Evolutionary conservation across 441 rosid genomes (phyloP), one percentile per base, ranked within the genome.

Genomic region (Cnidoscolus chayamansa): DNA sequence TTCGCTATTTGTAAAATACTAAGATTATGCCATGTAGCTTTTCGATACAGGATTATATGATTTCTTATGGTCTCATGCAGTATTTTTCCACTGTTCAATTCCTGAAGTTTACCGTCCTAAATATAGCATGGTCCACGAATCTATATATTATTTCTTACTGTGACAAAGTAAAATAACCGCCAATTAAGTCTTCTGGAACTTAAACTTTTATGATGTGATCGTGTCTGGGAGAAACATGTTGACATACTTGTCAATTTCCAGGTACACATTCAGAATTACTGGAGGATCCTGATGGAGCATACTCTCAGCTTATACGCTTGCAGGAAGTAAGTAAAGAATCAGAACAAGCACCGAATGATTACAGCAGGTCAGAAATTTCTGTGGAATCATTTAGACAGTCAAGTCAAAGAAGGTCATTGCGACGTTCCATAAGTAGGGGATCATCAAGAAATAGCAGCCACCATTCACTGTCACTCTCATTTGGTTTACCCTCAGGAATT

Each of bases 181-280:
- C 37, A 1, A 35, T 1, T 35, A 35, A 35, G 37, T 35, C 19
- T 54, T 54, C 0, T 4, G 8, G 58, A 32, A 48, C 32, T 6
- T 17, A 10, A 5, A 15, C 9, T 35, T 62, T 61, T 6, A 72
- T 25, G 53, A 72, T 65, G 31, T 19, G 13, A 68, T 53, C 15
- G n/a, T 31, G n/a, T 53, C 30, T 10, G 20, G 64, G 65, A 73
- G 13, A 65, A 45, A 57, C 1, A 3, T 35, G 1, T n/a, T 74
- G n/a, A 67, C 12, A 25, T 19, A 11, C 19, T 40, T 61, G 12
- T 55, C 31, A 31, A 48, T 77, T 61, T 74, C 13, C 81, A 93
- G 97, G 98, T 58, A 77, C 90, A 43, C 99, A 92, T 71, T 77
- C 77, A 15, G 87, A 92, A 80, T 84, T 92, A 65, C 75, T 86